Conservation (phyloP, 345 rosid genomes). For the Brassica juncea region DNA sequence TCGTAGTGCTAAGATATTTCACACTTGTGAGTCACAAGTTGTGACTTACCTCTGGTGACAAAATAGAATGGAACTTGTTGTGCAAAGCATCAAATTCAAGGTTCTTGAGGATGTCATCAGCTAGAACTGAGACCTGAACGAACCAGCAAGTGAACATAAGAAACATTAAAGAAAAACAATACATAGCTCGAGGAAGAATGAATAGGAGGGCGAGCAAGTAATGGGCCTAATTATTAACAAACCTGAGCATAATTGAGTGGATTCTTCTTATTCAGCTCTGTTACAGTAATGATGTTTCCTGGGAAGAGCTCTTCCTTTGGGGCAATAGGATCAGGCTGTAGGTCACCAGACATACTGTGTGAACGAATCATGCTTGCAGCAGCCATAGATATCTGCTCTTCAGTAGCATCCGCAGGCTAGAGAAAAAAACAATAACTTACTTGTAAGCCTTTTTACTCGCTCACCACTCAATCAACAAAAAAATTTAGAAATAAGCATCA, state of each 20-base stretch:
- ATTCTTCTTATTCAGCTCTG: conserved; percentile 83
- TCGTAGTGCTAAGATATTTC: conserved; percentile 22
- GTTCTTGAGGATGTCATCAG: conserved; percentile 93
- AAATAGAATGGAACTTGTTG: conserved; percentile 87
- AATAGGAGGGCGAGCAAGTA: neutral
- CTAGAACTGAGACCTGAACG: conserved; percentile 84
- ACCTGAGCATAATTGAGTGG: conserved; percentile 97
- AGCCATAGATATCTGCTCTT: conserved; percentile 56
- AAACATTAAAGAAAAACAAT: neutral
- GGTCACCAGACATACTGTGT: too few species aligned
- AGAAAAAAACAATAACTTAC: neutral
- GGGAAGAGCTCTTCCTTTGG: too few species aligned
- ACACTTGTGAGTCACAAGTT: conserved; percentile 19
- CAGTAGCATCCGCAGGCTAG: conserved; percentile 49
- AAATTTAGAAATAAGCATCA: too few species aligned
- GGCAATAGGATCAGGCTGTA: conserved; percentile 96
- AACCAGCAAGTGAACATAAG: conserved; percentile 8
- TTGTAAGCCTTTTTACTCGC: neutral
- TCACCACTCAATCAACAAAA: neutral
- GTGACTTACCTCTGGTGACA: conserved; percentile 77
- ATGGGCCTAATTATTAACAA: neutral
- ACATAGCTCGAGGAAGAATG: neutral
- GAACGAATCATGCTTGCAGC: conserved; percentile 88
- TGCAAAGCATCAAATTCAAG: conserved; percentile 85
- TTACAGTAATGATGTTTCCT: conserved; percentile 37